phyloP scores from a whole-genome alignment of 768 basidiomycete species.

The Zangia roseola region DNA sequence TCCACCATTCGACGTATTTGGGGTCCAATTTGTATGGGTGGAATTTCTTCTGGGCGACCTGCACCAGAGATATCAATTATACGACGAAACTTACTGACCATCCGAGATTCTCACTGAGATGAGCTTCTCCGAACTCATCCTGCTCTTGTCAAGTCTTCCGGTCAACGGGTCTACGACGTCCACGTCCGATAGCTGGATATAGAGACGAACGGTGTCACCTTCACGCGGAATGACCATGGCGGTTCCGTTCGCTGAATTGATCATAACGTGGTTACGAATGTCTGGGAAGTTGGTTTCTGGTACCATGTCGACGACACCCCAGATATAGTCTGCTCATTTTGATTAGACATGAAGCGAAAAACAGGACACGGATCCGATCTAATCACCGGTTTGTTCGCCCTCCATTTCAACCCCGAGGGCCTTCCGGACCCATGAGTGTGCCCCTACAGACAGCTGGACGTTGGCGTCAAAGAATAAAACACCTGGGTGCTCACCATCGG shows the following conservation, averaged over 20 bases:
- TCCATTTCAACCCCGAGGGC: constrained; percentile 43
- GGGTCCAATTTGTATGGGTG: constrained; percentile 54
- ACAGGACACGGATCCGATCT: background rate
- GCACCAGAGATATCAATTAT: background rate
- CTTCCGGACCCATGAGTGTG: constrained; percentile 49
- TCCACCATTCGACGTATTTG: constrained; percentile 66
- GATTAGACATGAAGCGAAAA: background rate
- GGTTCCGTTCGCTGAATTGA: constrained; percentile 67
- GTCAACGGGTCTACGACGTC: constrained; percentile 43
- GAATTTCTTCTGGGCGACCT: constrained; percentile 58
- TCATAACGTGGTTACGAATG: constrained; percentile 58
- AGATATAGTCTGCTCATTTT: constrained; percentile 56
- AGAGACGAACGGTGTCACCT: constrained; percentile 64
- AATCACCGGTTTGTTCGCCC: constrained; percentile 45
- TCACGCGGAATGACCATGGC: constrained; percentile 77
- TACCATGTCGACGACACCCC: constrained; percentile 77
- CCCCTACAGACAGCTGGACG: constrained; percentile 24
- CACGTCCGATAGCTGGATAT: constrained; percentile 62
- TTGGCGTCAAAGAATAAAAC: background rate
- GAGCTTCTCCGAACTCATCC: constrained; percentile 49
- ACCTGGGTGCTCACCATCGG: constrained; percentile 30
- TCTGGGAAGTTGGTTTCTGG: constrained; percentile 77
- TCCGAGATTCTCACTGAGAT: constrained; percentile 41
- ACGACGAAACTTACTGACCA: no score
- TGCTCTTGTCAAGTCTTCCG: constrained; percentile 54